These are phyloP conservation scores for Dactylorhiza incarnata DNA, from an alignment of 106 monocot species.

Conservation along the genomic window DNA sequence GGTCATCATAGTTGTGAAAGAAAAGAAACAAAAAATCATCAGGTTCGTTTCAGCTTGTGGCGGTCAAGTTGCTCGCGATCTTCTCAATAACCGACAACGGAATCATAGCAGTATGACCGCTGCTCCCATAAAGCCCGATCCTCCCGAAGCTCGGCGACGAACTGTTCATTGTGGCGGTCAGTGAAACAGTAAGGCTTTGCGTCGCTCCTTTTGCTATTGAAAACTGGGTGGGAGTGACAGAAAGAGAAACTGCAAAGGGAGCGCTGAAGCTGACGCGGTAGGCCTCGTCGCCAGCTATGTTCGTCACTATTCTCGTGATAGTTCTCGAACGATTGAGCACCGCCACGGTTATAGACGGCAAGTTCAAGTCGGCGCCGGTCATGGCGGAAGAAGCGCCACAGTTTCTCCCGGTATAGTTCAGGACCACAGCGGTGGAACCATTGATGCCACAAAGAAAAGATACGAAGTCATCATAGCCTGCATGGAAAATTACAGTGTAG, in stretches of 20 bases:
- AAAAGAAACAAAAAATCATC: not conserved
- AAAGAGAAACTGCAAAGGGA: conserved; percentile 62
- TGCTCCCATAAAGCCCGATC: conserved; percentile 70
- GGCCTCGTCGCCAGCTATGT: conserved; percentile 53
- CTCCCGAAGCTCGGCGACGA: conserved; percentile 67
- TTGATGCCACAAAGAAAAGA: conserved; percentile 87
- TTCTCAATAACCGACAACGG: conserved; percentile 75
- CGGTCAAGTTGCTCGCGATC: conserved; percentile 23
- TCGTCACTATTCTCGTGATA: conserved; percentile 54
- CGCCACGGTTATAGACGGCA: conserved; percentile 81
- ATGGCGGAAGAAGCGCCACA: conserved; percentile 38
- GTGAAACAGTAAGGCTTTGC: conserved; percentile 43
- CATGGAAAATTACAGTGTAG: not conserved
- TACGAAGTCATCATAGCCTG: conserved; percentile 73
- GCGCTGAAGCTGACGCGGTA: conserved; percentile 65
- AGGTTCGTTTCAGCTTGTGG: conserved; percentile 10
- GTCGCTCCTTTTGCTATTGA: conserved; percentile 42
- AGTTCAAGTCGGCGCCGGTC: conserved; percentile 58
- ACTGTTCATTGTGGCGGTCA: conserved; percentile 70
- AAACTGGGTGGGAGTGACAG: conserved; percentile 54
- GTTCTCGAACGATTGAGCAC: conserved; percentile 59
- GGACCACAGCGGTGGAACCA: conserved; percentile 63
- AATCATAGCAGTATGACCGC: conserved; percentile 49
- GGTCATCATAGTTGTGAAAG: conserved; percentile 5
- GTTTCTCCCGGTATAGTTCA: conserved; percentile 60